Evolutionary conservation across 2,329 filamentous ascomycete species (phyloP).

Genomic region (Cryphonectria parasitica): DNA sequence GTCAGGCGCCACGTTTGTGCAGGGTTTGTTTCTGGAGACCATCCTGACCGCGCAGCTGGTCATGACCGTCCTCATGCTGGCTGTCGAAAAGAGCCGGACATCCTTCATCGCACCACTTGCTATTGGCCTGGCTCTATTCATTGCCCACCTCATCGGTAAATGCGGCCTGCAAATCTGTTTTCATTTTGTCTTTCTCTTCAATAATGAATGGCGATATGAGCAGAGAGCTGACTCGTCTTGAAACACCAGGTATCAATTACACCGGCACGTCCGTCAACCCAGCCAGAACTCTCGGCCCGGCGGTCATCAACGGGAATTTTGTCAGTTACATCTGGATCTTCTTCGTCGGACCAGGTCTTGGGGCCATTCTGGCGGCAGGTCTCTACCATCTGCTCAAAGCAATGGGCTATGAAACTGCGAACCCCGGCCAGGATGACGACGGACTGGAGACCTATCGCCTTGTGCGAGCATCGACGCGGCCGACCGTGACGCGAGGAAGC

Average conservation of each 20-base stretch:
- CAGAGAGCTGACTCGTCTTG: not conserved
- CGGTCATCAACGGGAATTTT: conserved; percentile 47
- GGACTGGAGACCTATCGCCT: conserved; percentile 23
- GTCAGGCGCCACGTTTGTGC: conserved; percentile 46
- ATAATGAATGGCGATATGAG: not conserved
- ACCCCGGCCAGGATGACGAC: conserved; percentile 36
- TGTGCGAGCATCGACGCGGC: conserved; percentile 8
- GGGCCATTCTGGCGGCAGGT: conserved; percentile 47
- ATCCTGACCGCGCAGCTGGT: conserved; percentile 58
- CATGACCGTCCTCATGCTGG: conserved; percentile 62
- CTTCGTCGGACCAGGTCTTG: conserved; percentile 57
- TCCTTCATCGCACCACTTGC: conserved; percentile 66
- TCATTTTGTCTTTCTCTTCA: not conserved
- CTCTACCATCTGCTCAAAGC: conserved; percentile 44
- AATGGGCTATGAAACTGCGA: conserved; percentile 41
- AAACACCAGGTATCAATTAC: conserved; percentile 44
- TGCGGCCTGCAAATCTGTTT: not conserved
- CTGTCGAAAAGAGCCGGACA: conserved; percentile 64
- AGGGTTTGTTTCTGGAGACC: conserved; percentile 60
- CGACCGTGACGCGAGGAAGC: not conserved
- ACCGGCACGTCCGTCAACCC: conserved; percentile 56
- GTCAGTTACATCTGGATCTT: conserved; percentile 56
- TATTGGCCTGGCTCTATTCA: conserved; percentile 65
- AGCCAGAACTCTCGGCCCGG: conserved; percentile 54
- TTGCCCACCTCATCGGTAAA: conserved; percentile 41